phyloP scores from a whole-genome alignment of 768 basidiomycete genomes.

The Chlorophyllum brunneum region DNA sequence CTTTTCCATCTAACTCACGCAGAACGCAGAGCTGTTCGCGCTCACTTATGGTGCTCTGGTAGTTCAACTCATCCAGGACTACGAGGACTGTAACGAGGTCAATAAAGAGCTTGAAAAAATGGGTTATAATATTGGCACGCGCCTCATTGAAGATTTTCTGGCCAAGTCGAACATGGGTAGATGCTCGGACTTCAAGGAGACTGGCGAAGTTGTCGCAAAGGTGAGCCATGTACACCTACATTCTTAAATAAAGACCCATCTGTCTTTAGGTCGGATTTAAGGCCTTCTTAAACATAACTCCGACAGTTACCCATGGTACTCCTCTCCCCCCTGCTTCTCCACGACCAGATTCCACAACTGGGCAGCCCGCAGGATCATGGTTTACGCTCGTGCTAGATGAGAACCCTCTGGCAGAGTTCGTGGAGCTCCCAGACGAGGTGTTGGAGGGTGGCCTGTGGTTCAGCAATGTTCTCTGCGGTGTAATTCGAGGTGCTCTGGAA shows the following conservation, averaged over 20 bases:
- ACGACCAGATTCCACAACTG: slow-evolving; percentile 40
- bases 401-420: slow-evolving; percentile 95
- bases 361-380: slow-evolving; percentile 45
- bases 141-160: slow-evolving; percentile 95
- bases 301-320: slow-evolving; percentile 68
- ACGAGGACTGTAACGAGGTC: slow-evolving; percentile 94
- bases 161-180: slow-evolving; percentile 89
- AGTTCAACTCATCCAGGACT: slow-evolving; percentile 97
- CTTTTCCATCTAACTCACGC: slow-evolving; percentile 21
- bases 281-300: slow-evolving; percentile 91
- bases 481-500: slow-evolving; percentile 88
- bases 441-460: slow-evolving; percentile 95
- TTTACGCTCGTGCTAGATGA: slow-evolving; percentile 91
- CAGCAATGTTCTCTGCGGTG: slow-evolving; percentile 94
- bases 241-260: not conserved
- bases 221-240: slow-evolving; percentile 36
- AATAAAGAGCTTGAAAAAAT: slow-evolving; percentile 98
- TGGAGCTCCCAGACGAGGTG: slow-evolving; percentile 91
- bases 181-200: slow-evolving; percentile 90
- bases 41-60: slow-evolving; percentile 97
- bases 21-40: slow-evolving; percentile 98
- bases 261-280: slow-evolving; percentile 87
- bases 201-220: slow-evolving; percentile 94
- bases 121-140: slow-evolving; percentile 97
- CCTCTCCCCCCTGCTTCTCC: slow-evolving; percentile 43